Evolutionary conservation across 768 basidiomycete species (phyloP).

Genomic region (Hirschioporus abietinus): DNA sequence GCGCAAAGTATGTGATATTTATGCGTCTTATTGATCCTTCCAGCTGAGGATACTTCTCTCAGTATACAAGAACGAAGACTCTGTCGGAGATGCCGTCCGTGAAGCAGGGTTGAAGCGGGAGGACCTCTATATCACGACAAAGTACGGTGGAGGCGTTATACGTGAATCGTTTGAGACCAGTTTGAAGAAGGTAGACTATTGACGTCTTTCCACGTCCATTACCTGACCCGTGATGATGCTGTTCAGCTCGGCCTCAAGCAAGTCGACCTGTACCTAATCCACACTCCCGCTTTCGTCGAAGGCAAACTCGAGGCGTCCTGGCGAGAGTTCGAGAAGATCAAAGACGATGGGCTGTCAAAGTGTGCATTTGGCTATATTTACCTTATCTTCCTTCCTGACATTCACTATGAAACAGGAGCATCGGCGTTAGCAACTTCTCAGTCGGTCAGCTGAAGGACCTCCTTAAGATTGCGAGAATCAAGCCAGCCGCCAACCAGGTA

Average conservation of each 20-base stretch:
- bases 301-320: slow-evolving; percentile 38
- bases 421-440: slow-evolving; percentile 71
- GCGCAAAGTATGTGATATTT: slow-evolving; percentile 40
- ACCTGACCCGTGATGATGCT: slow-evolving; percentile 5
- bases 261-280: slow-evolving; percentile 70
- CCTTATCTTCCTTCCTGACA: not conserved
- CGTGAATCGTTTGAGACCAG: slow-evolving; percentile 39
- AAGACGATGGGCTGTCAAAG: slow-evolving; percentile 36
- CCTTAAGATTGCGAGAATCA: slow-evolving; percentile 43
- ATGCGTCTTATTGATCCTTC: not conserved
- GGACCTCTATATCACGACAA: slow-evolving; percentile 37
- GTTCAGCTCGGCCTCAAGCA: slow-evolving; percentile 52
- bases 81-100: slow-evolving; percentile 31
- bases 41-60: not conserved
- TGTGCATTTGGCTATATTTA: slow-evolving; percentile 12
- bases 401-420: slow-evolving; percentile 40
- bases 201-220: not conserved
- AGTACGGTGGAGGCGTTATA: slow-evolving; percentile 37
- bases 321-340: slow-evolving; percentile 52
- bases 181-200: slow-evolving; percentile 39
- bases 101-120: slow-evolving; percentile 29
- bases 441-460: slow-evolving; percentile 47
- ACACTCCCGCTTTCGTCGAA: slow-evolving; percentile 33
- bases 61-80: slow-evolving; percentile 33
- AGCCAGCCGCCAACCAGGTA: slow-evolving; percentile 74